These are phyloP conservation scores for Bretziella fagacearum DNA, from an alignment of 2,329 filamentous ascomycete genomes.

Conservation along the genomic window DNA sequence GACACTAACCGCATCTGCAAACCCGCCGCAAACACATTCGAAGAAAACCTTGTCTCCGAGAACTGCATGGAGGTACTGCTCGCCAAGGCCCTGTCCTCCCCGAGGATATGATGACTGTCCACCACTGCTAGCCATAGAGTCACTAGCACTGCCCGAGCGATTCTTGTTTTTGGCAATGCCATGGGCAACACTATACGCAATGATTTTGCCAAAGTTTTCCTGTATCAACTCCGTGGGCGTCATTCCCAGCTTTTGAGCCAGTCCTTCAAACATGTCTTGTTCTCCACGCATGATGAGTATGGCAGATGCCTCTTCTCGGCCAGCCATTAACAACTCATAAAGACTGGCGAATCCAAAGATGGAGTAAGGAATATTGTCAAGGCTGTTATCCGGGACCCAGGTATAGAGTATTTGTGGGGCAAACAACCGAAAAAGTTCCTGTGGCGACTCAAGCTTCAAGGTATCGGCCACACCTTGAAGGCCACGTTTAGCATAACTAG, in stretches of 20 bases:
- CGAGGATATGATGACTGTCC: neutral
- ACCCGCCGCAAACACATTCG: constrained; percentile 46
- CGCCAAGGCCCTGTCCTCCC: constrained; percentile 9
- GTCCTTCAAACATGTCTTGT: constrained; percentile 40
- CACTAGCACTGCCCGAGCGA: neutral
- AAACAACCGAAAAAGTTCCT: constrained; percentile 65
- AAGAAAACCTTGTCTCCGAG: constrained; percentile 51
- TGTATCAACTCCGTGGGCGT: constrained; percentile 42
- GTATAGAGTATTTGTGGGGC: constrained; percentile 79
- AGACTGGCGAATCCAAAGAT: constrained; percentile 67
- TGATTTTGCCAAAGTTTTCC: constrained; percentile 55
- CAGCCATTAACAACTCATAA: constrained; percentile 48
- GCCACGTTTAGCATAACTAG: constrained; percentile 55
- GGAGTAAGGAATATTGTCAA: constrained; percentile 63
- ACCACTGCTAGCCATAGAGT: neutral
- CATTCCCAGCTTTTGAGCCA: constrained; percentile 41
- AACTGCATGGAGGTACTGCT: constrained; percentile 26
- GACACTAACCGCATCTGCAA: constrained; percentile 58
- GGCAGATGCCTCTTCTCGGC: constrained; percentile 61
- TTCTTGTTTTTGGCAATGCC: constrained; percentile 16
- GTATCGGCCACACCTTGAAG: constrained; percentile 47
- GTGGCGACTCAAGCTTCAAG: constrained; percentile 47
- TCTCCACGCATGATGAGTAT: constrained; percentile 70
- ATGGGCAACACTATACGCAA: constrained; percentile 70
- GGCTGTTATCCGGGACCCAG: constrained; percentile 54